Evolutionary conservation across 306 rosid species (phyloP).

Genomic region (Trichosanthes cucumerina): DNA sequence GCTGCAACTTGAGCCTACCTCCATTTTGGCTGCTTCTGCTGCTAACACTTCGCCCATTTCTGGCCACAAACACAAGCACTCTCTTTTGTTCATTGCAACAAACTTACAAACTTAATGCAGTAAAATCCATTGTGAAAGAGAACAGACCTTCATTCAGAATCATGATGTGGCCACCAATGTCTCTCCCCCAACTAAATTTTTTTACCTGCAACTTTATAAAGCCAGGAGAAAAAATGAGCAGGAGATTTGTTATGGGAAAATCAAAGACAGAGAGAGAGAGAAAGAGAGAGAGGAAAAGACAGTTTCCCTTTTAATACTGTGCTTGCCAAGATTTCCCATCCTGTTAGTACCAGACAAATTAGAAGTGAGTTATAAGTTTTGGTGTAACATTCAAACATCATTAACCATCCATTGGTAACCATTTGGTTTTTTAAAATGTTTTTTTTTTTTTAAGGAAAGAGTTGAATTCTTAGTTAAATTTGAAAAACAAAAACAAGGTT

Average conservation of each 20-base stretch:
- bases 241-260: background rate
- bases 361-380: background rate
- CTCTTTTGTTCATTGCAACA: background rate
- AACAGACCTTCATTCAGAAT: background rate
- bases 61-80: background rate
- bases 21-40: constrained; percentile 5
- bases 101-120: background rate
- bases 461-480: too few species aligned
- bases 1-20: background rate
- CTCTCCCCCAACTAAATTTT: background rate
- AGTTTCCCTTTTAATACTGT: constrained; percentile 9
- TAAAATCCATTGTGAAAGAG: background rate
- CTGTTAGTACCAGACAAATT: background rate
- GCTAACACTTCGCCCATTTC: background rate
- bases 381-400: background rate
- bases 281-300: background rate
- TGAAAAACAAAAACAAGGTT: too few species aligned
- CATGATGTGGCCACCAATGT: background rate
- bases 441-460: too few species aligned
- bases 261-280: background rate
- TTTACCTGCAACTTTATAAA: constrained; percentile 1
- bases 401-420: background rate
- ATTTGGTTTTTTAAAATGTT: background rate
- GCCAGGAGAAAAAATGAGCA: background rate
- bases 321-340: constrained; percentile 12